phyloP scores from a whole-genome alignment of 805 yeast genomes.

The Metschnikowia borealis region DNA sequence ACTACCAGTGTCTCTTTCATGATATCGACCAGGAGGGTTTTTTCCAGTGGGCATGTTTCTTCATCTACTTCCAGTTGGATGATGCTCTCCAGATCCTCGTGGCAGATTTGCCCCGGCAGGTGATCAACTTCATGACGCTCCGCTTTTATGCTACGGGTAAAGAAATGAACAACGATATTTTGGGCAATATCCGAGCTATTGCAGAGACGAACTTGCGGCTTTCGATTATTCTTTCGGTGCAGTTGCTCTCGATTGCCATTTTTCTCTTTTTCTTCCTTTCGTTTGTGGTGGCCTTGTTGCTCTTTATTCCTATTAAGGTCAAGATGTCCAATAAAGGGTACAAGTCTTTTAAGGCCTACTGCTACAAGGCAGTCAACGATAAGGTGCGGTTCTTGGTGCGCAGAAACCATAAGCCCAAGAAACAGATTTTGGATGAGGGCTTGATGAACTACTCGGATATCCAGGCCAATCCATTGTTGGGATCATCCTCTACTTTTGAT shows the following conservation, averaged over 20 bases:
- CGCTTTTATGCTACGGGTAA: constrained; percentile 48
- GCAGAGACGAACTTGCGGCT: constrained; percentile 61
- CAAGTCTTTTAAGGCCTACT: constrained; percentile 54
- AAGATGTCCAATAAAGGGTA: constrained; percentile 35
- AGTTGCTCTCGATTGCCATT: constrained; percentile 69
- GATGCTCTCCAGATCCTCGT: constrained; percentile 57
- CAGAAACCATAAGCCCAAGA: constrained; percentile 35
- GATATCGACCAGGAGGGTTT: constrained; percentile 58
- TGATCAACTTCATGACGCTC: constrained; percentile 72
- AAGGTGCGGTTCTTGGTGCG: constrained; percentile 51
- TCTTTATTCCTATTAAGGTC: constrained; percentile 49
- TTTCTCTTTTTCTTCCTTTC: constrained; percentile 66
- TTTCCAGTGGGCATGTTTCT: constrained; percentile 65
- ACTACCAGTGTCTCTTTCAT: constrained; percentile 69
- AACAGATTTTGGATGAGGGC: constrained; percentile 30
- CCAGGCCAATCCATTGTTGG: constrained; percentile 26
- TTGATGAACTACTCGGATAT: constrained; percentile 23
- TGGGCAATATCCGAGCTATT: constrained; percentile 48
- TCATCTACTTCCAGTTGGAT: constrained; percentile 60
- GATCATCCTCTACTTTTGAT: constrained; percentile 15
- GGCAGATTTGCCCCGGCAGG: constrained; percentile 87
- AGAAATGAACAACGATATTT: constrained; percentile 39
- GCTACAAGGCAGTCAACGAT: constrained; percentile 55
- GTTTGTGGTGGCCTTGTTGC: constrained; percentile 51
- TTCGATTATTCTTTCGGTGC: constrained; percentile 69